Evolutionary conservation across 2,329 filamentous ascomycete species (phyloP).

Genomic region (Lecanicillium sp.): DNA sequence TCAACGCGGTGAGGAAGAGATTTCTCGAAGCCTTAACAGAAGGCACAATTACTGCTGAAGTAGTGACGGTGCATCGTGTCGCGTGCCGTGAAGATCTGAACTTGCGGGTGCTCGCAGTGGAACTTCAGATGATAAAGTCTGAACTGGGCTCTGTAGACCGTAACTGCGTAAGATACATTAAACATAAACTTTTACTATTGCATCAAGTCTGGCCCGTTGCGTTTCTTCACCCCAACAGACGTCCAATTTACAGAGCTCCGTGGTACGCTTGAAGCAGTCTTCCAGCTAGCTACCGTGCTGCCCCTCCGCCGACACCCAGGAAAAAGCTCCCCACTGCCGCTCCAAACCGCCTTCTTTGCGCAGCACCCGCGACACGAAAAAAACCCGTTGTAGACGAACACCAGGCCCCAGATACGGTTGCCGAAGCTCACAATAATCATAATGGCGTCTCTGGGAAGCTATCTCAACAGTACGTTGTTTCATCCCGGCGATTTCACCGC

Average conservation of each 20-base stretch:
- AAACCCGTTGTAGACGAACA: not conserved
- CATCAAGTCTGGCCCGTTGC: no score
- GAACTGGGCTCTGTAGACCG: not conserved
- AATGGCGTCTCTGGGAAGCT: constrained; percentile 41
- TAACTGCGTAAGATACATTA: not conserved
- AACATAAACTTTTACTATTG: no score
- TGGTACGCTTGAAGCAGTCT: no score
- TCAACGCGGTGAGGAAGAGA: constrained; percentile 34
- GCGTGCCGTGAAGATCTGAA: not conserved
- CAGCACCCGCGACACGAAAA: not conserved
- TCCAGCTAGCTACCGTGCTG: constrained; percentile 1
- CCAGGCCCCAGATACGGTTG: not conserved
- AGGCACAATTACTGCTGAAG: no score
- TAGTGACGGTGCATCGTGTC: constrained; percentile 18
- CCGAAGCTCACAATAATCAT: constrained; percentile 12
- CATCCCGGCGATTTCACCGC: not conserved
- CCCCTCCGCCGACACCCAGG: constrained; percentile 18
- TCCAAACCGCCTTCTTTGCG: not conserved
- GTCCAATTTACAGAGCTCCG: no score
- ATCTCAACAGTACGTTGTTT: constrained; percentile 40
- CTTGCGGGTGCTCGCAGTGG: no score
- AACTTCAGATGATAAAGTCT: not conserved
- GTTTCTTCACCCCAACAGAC: no score
- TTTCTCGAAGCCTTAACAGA: constrained; percentile 10
- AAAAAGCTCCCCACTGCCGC: constrained; percentile 18